A percentile compares a stretch with the other conserved stretches of the same genome.
phyloP scores from a whole-genome alignment of 371 early-diverging fungal genomes.

The Mortierella sp. region DNA sequence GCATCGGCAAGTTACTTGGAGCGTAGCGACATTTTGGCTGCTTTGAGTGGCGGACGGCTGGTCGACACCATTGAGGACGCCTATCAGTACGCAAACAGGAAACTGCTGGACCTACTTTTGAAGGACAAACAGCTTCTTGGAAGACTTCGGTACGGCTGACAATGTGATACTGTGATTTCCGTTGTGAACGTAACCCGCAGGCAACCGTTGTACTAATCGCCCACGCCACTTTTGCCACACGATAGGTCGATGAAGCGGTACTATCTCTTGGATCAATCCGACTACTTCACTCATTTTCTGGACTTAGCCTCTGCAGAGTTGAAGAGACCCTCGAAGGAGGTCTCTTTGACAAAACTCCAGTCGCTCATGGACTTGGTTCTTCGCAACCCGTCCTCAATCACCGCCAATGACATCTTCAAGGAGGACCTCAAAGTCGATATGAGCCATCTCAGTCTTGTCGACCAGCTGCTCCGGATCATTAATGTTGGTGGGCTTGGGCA shows the following conservation, averaged over 20 bases:
- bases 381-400: slow-evolving; percentile 87
- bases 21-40: slow-evolving; percentile 64
- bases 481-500: slow-evolving; percentile 53
- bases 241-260: slow-evolving; percentile 92
- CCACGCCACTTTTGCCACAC: neutral
- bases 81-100: slow-evolving; percentile 82
- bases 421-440: slow-evolving; percentile 86
- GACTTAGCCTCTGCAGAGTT: slow-evolving; percentile 87
- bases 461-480: slow-evolving; percentile 79
- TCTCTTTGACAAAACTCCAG: slow-evolving; percentile 81
- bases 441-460: slow-evolving; percentile 72
- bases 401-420: slow-evolving; percentile 86
- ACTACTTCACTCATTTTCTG: slow-evolving; percentile 93
- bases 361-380: slow-evolving; percentile 90
- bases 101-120: slow-evolving; percentile 76
- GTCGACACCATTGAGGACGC: slow-evolving; percentile 79
- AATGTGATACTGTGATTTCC: neutral
- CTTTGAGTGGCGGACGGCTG: slow-evolving; percentile 38
- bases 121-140: slow-evolving; percentile 78
- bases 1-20: slow-evolving; percentile 69
- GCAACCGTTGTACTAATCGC: neutral
- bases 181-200: neutral
- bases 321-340: slow-evolving; percentile 73
- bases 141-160: slow-evolving; percentile 70
- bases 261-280: slow-evolving; percentile 93